Conservation (phyloP, 2,329 filamentous ascomycete species). For the Fusarium verrucosum region DNA sequence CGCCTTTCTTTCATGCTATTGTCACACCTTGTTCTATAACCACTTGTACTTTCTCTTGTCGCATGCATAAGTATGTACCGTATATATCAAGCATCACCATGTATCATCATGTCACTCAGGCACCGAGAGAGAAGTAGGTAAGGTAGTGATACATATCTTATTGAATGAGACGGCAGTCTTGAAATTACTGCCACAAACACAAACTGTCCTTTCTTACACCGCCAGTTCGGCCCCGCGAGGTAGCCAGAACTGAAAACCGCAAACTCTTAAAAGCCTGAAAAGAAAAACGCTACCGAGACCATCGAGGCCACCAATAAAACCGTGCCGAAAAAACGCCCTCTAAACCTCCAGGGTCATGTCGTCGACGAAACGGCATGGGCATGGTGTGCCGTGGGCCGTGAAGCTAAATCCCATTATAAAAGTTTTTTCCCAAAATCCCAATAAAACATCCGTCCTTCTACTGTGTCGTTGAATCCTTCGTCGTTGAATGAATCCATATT, state of each 20-base stretch:
- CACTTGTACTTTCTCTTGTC: background rate
- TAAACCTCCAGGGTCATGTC: conserved; percentile 24
- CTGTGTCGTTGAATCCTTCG: conserved; percentile 29
- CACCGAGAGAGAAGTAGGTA: background rate
- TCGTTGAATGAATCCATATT: conserved; percentile 35
- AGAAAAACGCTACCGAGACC: conserved; percentile 32
- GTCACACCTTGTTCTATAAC: background rate
- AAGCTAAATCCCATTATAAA: conserved; percentile 36
- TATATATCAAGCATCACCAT: background rate
- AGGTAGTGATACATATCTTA: conserved; percentile 12
- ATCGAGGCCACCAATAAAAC: conserved; percentile 4
- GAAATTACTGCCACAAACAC: conserved; percentile 30
- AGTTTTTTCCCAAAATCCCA: no score
- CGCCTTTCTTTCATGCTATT: background rate
- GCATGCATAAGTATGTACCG: background rate
- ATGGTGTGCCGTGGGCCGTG: conserved; percentile 23
- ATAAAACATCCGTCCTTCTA: conserved; percentile 25
- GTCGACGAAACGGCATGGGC: conserved; percentile 12
- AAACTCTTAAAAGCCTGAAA: conserved; percentile 18
- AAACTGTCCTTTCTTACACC: conserved; percentile 35
- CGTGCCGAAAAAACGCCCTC: conserved; percentile 16
- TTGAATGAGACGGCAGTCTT: conserved; percentile 27
- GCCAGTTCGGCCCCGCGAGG: conserved; percentile 43
- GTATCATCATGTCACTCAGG: conserved; percentile 6
- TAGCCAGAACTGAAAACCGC: conserved; percentile 28